Percentiles rank a stretch among this genome's conserved stretches.
Conservation (phyloP, 306 rosid genomes). For the Gillenia trifoliata region DNA sequence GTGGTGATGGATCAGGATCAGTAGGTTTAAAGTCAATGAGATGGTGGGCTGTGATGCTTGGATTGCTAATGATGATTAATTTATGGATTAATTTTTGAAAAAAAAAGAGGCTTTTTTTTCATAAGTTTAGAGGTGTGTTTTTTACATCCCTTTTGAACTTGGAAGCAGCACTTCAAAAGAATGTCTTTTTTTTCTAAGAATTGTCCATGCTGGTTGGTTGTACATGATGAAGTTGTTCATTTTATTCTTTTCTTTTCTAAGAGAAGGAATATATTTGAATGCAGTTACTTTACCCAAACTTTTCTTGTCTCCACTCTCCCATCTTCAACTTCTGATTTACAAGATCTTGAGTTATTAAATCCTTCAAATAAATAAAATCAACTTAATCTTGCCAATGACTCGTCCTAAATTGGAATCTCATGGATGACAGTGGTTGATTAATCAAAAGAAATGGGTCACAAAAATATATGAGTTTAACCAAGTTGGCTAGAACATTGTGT, state of each 20-base stretch:
- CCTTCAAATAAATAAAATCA: no score
- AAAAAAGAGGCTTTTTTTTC: neutral
- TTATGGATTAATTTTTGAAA: constrained; percentile 21
- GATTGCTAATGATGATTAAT: constrained; percentile 22
- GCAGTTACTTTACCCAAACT: neutral
- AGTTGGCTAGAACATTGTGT: no score
- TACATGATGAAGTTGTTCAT: neutral
- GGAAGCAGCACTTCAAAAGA: neutral
- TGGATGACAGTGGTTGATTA: no score
- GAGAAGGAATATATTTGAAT: neutral
- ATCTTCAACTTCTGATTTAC: neutral
- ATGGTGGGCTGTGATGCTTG: constrained; percentile 32
- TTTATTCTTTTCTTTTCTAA: neutral
- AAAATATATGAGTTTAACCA: no score
- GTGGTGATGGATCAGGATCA: constrained; percentile 47
- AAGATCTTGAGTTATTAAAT: neutral
- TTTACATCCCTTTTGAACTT: neutral
- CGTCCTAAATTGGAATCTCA: no score
- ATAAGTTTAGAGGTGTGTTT: neutral
- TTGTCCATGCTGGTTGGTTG: constrained; percentile 18
- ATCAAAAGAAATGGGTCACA: no score
- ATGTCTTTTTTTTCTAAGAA: constrained; percentile 12
- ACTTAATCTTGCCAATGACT: no score
- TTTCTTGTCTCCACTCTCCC: neutral
- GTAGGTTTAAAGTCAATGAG: constrained; percentile 34